A percentile compares a stretch with the other conserved stretches of the same genome.
Evolutionary conservation across 305 asterid species (phyloP).

Genomic region (Solanum chacoense): DNA sequence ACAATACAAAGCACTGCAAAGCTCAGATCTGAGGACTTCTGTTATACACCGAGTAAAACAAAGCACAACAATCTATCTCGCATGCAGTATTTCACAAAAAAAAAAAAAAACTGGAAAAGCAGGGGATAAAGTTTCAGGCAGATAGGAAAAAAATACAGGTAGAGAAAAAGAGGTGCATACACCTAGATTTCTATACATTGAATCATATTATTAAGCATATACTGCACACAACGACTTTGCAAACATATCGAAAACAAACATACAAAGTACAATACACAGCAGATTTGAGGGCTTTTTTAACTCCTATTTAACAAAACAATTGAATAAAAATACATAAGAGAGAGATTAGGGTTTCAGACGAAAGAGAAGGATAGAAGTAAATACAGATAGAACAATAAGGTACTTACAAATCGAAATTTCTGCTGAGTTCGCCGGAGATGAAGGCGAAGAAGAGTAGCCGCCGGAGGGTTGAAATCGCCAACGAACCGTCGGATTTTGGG

Average conservation of each 20-base stretch:
- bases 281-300: not conserved
- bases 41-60: not conserved
- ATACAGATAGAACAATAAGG: not conserved
- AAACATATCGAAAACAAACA: not conserved
- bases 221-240: not conserved
- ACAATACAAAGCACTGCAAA: not conserved
- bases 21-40: not conserved
- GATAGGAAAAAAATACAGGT: not conserved
- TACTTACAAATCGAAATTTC: not conserved
- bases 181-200: not conserved
- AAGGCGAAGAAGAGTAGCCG: not conserved
- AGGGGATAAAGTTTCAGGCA: not conserved
- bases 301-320: not conserved
- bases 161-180: not conserved
- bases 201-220: not conserved
- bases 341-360: not conserved
- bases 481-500: not conserved
- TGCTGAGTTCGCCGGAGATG: not conserved
- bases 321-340: not conserved
- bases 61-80: not conserved
- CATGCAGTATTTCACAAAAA: not conserved
- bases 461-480: not conserved
- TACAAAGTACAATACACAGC: not conserved
- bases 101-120: no score
- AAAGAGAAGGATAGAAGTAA: not conserved